Conservation (phyloP, 139 green algal species). For the Gonium pectorale region DNA sequence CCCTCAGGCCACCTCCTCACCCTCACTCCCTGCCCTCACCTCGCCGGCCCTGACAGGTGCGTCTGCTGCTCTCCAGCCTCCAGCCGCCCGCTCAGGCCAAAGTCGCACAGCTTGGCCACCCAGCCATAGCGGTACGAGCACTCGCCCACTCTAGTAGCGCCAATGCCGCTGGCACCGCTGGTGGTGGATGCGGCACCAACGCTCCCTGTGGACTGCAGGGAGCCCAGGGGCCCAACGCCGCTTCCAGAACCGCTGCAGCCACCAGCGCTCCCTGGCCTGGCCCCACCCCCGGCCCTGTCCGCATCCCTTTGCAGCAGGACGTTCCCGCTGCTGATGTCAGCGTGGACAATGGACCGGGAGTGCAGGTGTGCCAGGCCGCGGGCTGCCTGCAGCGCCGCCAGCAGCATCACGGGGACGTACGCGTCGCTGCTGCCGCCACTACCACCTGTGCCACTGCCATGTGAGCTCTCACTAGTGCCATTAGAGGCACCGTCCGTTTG, state of each 20-base stretch:
- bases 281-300: background rate
- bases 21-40: no score
- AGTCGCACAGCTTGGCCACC: slow-evolving; percentile 5
- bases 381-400: background rate
- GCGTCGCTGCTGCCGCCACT: no score
- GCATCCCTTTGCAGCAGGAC: background rate
- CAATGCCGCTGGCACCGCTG: no score
- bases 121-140: background rate
- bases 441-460: no score
- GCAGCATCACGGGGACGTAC: background rate
- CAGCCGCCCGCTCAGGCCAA: background rate
- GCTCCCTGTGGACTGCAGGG: no score
- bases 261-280: no score
- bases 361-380: slow-evolving; percentile 2
- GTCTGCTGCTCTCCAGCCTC: background rate
- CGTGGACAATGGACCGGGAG: background rate
- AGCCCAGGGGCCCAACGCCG: no score
- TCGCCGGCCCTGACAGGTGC: background rate
- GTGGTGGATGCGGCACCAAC: no score
- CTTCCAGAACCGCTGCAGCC: background rate
- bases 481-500: no score
- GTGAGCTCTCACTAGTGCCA: no score
- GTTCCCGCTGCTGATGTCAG: background rate
- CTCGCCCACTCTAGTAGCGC: background rate
- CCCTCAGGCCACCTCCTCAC: no score